A percentile compares a stretch with the other conserved stretches of the same genome.
These are phyloP conservation scores for Haematococcus sp. DNA, from an alignment of 139 green algal genomes.

Conservation along the genomic window DNA sequence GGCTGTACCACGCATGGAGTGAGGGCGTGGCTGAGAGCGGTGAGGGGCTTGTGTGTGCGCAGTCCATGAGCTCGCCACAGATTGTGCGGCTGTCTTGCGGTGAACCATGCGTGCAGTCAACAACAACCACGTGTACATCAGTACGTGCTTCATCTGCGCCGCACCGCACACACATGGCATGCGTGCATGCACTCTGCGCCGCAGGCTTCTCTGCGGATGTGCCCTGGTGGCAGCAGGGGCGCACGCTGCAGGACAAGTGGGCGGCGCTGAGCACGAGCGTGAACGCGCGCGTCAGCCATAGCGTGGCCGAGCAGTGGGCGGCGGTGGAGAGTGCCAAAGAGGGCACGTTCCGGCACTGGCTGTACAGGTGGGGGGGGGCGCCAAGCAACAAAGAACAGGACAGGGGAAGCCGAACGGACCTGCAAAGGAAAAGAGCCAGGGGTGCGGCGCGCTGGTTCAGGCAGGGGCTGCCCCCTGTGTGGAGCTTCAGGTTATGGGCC, in stretches of 20 bases:
- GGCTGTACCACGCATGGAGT: slow-evolving; percentile 16
- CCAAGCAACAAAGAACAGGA: too few relatives aligned
- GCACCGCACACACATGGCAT: not conserved
- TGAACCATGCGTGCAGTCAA: too few relatives aligned
- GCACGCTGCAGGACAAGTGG: not conserved
- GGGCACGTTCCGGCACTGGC: slow-evolving; percentile 20
- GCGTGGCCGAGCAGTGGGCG: slow-evolving; percentile 18
- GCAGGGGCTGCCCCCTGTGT: not conserved
- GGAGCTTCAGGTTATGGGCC: not conserved
- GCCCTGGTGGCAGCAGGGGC: too few relatives aligned
- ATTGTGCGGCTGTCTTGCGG: not conserved
- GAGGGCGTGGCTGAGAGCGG: not conserved
- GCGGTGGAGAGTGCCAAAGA: slow-evolving; percentile 10
- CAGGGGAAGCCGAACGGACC: too few relatives aligned
- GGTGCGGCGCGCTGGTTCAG: too few relatives aligned
- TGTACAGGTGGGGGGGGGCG: slow-evolving; percentile 14
- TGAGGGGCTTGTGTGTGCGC: not conserved
- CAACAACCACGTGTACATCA: too few relatives aligned
- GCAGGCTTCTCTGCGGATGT: too few relatives aligned
- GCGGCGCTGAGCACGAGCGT: not conserved
- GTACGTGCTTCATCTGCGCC: too few relatives aligned
- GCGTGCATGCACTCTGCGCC: too few relatives aligned
- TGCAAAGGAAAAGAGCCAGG: too few relatives aligned
- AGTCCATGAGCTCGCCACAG: not conserved
- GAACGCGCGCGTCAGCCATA: not conserved